These are phyloP conservation scores for Acarospora socialis DNA, from an alignment of 2,329 filamentous ascomycete genomes.

Conservation along the genomic window DNA sequence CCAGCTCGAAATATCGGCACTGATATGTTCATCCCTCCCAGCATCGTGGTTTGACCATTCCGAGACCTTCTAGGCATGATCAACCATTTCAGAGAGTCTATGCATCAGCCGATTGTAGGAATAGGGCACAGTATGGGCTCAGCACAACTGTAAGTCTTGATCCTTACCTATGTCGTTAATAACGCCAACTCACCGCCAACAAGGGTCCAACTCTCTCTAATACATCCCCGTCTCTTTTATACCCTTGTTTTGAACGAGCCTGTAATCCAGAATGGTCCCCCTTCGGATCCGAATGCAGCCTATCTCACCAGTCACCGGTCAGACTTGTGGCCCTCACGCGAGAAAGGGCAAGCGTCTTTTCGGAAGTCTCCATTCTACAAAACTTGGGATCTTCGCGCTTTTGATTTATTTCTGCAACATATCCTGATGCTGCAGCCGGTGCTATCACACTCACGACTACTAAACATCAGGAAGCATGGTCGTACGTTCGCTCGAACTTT, in stretches of 20 bases:
- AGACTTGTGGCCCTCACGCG: slow-evolving; percentile 3
- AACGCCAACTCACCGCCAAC: not conserved
- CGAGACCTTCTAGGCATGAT: slow-evolving; percentile 66
- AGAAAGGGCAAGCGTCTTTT: slow-evolving; percentile 3
- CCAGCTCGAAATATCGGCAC: not conserved
- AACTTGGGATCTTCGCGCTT: slow-evolving; percentile 3
- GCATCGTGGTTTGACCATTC: slow-evolving; percentile 65
- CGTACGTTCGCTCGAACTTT: not conserved
- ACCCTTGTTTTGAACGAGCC: slow-evolving; percentile 64
- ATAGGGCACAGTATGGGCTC: slow-evolving; percentile 78
- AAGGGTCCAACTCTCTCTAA: slow-evolving; percentile 45
- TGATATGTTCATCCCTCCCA: slow-evolving; percentile 18
- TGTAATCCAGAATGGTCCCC: slow-evolving; percentile 37
- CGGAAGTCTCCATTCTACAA: slow-evolving; percentile 4
- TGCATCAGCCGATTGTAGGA: slow-evolving; percentile 63
- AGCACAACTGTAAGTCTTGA: slow-evolving; percentile 35
- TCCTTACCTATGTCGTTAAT: not conserved
- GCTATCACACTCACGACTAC: slow-evolving; percentile 2
- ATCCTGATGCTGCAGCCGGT: slow-evolving; percentile 2
- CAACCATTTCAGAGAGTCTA: slow-evolving; percentile 54
- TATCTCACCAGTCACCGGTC: not conserved
- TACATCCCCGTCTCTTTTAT: slow-evolving; percentile 63
- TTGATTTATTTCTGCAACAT: slow-evolving; percentile 4
- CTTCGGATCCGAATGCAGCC: not conserved
- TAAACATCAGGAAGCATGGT: not conserved